Conservation (phyloP, 1,284 basidiomycete genomes). For the Filobasidium uniguttulatum region DNA sequence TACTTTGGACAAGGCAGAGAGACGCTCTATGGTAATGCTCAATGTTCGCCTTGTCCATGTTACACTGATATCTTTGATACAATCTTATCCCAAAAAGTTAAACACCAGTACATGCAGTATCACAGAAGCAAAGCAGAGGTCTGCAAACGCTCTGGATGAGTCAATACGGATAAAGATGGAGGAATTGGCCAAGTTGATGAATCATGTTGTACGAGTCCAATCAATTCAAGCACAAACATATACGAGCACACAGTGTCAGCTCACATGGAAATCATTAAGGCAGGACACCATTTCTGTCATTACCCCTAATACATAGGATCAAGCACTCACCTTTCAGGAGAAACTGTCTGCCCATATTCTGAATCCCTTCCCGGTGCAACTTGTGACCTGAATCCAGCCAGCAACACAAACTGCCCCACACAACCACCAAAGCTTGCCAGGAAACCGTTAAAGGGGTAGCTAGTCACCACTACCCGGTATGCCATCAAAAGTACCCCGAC, state of each 20-base stretch:
- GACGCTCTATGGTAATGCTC: too few species aligned
- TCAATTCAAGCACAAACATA: too few species aligned
- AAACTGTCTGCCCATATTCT: slow-evolving; percentile 71
- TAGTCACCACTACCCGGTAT: slow-evolving; percentile 81
- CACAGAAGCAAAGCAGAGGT: slow-evolving; percentile 86
- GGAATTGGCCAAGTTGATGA: too few species aligned
- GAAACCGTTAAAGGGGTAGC: slow-evolving; percentile 96
- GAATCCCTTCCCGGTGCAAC: slow-evolving; percentile 52
- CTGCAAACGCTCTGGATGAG: slow-evolving; percentile 52
- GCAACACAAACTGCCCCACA: slow-evolving; percentile 91
- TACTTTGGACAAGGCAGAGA: too few species aligned
- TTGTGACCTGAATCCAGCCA: slow-evolving; percentile 81
- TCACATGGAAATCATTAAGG: not conserved
- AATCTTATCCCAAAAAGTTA: slow-evolving; percentile 68
- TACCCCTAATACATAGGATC: too few species aligned
- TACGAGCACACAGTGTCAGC: slow-evolving; percentile 13
- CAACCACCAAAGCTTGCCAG: slow-evolving; percentile 84
- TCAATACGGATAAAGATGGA: not conserved
- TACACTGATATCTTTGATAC: not conserved
- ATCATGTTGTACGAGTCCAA: too few species aligned
- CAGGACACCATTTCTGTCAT: too few species aligned
- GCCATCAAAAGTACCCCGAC: slow-evolving; percentile 80
- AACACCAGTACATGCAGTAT: slow-evolving; percentile 96
- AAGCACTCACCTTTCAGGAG: slow-evolving; percentile 67
- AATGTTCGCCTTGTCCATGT: not conserved